Evolutionary conservation across 306 rosid genomes (phyloP), one percentile per base, ranked within the genome.

Genomic region (Rosa lucieae): DNA sequence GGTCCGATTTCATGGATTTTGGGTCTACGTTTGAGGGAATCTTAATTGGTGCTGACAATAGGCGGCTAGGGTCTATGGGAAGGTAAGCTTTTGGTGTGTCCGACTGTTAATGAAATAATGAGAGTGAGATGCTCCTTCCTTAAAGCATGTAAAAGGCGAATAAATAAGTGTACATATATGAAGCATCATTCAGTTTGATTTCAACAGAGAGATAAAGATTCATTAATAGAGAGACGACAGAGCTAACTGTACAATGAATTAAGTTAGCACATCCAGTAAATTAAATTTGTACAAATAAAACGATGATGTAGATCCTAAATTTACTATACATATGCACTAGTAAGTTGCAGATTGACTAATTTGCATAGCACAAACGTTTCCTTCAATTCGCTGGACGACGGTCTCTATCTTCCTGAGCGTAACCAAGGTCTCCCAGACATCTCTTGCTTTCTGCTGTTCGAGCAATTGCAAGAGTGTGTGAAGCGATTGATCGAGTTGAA

Each of bases 371-470:
- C 8, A 0, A 63, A 63, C 37, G 15, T 63, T 63, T 29, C 20
- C 69, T 63, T 63, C 69, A 32, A 63, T 63, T 63, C 69, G 40
- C n/a, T 63, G 10, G 20, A 63, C 69, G n/a, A 63, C 43, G 9
- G 69, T 32, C 42, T 63, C 69, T 32, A 63, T 63, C 20, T 63
- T 63, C 69, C 15, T 63, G 40, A 63, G 9, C 40, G 69, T 26
- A 63, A 11, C n/a, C 43, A 63, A 63, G n/a, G 69, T 63, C 43
- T 63, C 69, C 43, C 3, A 13, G 10, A 63, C 1, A 32, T 63
- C 69, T 5, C 69, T 63, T 13, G 43, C 5, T 32, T 63, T 63
- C 69, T 63, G 69, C 0, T 32, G 1, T 14, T 63, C 69, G 20
- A 63, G 69, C 20, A 63, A 35, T 12, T 0, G 69, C 69, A 32